phyloP scores from a whole-genome alignment of 345 rosid genomes.

The Eucalyptus virginea region DNA sequence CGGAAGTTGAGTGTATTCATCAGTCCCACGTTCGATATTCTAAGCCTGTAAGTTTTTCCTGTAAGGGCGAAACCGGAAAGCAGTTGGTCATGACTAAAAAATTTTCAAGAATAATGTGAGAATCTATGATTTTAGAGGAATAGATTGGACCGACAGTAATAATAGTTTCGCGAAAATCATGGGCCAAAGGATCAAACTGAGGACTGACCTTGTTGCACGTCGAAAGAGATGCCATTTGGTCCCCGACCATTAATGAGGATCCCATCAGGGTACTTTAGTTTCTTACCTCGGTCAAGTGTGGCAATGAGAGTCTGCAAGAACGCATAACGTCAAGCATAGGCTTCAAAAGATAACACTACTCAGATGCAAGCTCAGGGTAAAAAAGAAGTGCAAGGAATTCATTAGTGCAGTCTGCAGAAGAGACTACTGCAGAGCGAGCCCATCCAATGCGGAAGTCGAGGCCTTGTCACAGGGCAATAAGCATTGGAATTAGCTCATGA shows the following conservation, averaged over 20 bases:
- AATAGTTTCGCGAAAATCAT: not conserved
- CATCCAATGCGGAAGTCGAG: not conserved
- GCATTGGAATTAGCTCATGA: not conserved
- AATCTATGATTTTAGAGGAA: not conserved
- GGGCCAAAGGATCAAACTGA: not conserved
- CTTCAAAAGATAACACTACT: not conserved
- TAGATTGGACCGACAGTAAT: not conserved
- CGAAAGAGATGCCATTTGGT: conserved; percentile 17
- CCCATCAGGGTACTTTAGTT: conserved; percentile 25
- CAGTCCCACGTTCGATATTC: conserved; percentile 89
- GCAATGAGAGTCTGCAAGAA: conserved; percentile 14
- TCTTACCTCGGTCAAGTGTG: conserved; percentile 20
- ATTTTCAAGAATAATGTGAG: not conserved
- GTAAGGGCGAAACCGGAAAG: not conserved
- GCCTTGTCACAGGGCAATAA: not conserved
- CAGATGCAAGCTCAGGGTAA: not conserved
- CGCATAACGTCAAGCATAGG: not conserved
- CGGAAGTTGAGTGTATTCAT: conserved; percentile 85
- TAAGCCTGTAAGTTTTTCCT: conserved; percentile 86
- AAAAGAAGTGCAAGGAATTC: not conserved
- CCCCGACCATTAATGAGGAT: conserved; percentile 44
- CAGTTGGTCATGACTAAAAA: not conserved
- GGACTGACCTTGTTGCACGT: conserved; percentile 28
- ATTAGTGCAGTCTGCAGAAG: not conserved
- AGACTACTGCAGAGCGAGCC: not conserved